Evolutionary conservation across 2,329 filamentous ascomycete genomes (phyloP).

Genomic region (Diaporthe ampelina): DNA sequence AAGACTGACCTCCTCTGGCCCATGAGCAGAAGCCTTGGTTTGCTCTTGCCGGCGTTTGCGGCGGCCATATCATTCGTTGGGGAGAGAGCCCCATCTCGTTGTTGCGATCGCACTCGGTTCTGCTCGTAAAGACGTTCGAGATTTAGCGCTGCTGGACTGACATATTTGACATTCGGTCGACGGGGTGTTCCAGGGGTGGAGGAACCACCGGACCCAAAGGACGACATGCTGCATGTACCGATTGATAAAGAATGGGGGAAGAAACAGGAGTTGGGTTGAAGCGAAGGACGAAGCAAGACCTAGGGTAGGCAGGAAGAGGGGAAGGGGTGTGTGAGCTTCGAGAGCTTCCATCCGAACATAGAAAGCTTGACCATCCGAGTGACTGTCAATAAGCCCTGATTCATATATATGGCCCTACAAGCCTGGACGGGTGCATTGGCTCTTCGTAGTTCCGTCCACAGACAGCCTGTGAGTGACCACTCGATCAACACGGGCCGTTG

Average conservation of each 20-base stretch:
- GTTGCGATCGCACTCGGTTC: constrained; percentile 67
- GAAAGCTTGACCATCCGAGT: not conserved
- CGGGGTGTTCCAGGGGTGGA: constrained; percentile 44
- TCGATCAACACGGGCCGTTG: constrained; percentile 37
- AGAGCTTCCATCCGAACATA: not conserved
- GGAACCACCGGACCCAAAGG: constrained; percentile 42
- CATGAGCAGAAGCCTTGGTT: constrained; percentile 92
- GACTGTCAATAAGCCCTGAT: not conserved
- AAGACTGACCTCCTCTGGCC: constrained; percentile 85
- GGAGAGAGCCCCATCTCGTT: constrained; percentile 62
- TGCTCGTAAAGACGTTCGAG: constrained; percentile 74
- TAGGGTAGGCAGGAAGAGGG: not conserved
- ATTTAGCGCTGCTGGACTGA: constrained; percentile 73
- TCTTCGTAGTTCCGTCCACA: not conserved
- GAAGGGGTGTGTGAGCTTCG: not conserved
- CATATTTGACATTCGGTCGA: constrained; percentile 54
- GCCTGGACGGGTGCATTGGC: not conserved
- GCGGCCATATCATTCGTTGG: constrained; percentile 56
- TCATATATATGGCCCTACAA: not conserved
- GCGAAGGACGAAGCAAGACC: not conserved
- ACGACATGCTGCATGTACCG: constrained; percentile 45
- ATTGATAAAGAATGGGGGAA: not conserved
- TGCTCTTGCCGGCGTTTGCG: constrained; percentile 70
- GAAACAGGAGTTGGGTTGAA: not conserved
- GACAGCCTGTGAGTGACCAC: constrained; percentile 16